Percentiles rank a stretch among this genome's conserved stretches.
Evolutionary conservation across 2,329 filamentous ascomycete species (phyloP).

Genomic region (Stemphylium lycopersici): DNA sequence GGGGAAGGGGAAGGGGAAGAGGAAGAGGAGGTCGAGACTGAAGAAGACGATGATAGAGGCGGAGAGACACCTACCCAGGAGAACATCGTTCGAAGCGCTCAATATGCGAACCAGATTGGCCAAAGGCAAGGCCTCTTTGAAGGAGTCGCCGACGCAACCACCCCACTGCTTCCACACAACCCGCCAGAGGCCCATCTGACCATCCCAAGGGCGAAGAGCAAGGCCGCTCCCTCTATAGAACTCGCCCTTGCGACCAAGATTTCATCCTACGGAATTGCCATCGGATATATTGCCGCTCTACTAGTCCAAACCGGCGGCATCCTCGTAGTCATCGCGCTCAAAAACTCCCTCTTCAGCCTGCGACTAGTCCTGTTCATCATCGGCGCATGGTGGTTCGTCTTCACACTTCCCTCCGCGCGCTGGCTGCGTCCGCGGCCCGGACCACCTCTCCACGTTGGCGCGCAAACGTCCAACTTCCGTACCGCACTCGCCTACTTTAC

Average conservation of each 20-base stretch:
- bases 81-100: slow-evolving; percentile 31
- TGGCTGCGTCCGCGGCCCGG: slow-evolving; percentile 90
- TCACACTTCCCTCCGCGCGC: slow-evolving; percentile 84
- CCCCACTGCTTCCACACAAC: slow-evolving; percentile 45
- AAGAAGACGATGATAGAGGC: slow-evolving; percentile 16
- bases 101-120: slow-evolving; percentile 35
- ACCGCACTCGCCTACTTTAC: slow-evolving; percentile 74
- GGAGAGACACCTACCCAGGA: slow-evolving; percentile 23
- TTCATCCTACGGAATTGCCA: slow-evolving; percentile 89
- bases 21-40: slow-evolving; percentile 12
- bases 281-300: slow-evolving; percentile 87
- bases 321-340: slow-evolving; percentile 65
- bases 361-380: slow-evolving; percentile 86
- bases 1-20: slow-evolving; percentile 1
- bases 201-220: slow-evolving; percentile 38
- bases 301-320: slow-evolving; percentile 84
- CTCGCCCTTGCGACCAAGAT: slow-evolving; percentile 86
- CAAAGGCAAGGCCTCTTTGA: slow-evolving; percentile 34
- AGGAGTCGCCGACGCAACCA: slow-evolving; percentile 42
- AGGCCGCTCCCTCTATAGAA: slow-evolving; percentile 63
- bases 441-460: slow-evolving; percentile 63
- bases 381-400: slow-evolving; percentile 90
- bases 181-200: slow-evolving; percentile 34
- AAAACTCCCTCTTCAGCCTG: slow-evolving; percentile 81
- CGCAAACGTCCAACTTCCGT: slow-evolving; percentile 37